phyloP scores from a whole-genome alignment of 169 alveolate genomes.

The Fabrea salina region DNA sequence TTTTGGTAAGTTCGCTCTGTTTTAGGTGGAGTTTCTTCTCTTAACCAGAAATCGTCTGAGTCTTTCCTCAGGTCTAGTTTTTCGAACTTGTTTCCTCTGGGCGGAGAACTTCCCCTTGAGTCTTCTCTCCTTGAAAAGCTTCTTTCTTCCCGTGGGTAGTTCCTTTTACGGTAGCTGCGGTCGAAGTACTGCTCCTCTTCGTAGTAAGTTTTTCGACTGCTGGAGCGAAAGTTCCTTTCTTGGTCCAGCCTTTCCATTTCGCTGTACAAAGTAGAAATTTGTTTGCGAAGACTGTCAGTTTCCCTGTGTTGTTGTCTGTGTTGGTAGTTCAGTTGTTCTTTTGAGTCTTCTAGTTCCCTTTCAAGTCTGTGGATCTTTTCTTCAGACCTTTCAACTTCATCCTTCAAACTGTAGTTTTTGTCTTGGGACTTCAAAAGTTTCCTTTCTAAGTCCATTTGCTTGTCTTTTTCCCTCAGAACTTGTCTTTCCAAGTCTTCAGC shows the following conservation, averaged over 20 bases:
- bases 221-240: not conserved
- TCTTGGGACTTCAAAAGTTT: not conserved
- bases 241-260: not conserved
- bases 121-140: not conserved
- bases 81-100: not conserved
- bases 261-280: not conserved
- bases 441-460: not conserved
- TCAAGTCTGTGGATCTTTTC: not conserved
- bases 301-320: slow-evolving; percentile 14
- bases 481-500: not conserved
- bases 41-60: not conserved
- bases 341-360: not conserved
- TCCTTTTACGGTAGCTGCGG: not conserved
- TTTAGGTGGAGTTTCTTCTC: not conserved
- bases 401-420: not conserved
- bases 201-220: not conserved
- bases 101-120: not conserved
- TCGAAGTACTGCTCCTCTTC: not conserved
- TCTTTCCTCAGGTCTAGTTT: not conserved
- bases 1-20: not conserved
- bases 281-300: slow-evolving; percentile 11
- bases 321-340: not conserved
- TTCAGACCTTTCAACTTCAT: not conserved
- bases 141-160: not conserved
- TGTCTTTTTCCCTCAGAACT: slow-evolving; percentile 2